Conservation (phyloP, 768 basidiomycete genomes). For the Termitomyces sp. region DNA sequence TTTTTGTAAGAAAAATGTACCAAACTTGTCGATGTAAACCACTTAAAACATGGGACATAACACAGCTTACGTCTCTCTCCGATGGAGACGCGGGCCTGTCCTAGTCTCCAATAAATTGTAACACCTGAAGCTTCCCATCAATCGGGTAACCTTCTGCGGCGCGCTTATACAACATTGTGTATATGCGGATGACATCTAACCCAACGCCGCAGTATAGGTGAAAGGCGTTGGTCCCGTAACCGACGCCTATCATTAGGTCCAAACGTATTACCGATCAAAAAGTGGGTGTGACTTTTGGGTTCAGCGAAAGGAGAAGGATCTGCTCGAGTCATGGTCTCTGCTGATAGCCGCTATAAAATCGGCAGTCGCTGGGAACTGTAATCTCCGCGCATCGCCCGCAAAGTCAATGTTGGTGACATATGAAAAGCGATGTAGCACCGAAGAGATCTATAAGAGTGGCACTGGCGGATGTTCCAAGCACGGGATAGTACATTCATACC, state of each 20-base stretch:
- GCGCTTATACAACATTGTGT: slow-evolving; percentile 11
- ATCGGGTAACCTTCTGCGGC: slow-evolving; percentile 11
- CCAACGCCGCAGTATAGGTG: slow-evolving; percentile 2
- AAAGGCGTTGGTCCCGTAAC: slow-evolving; percentile 1
- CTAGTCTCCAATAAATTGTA: neutral
- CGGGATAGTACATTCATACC: neutral
- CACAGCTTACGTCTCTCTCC: slow-evolving; percentile 15
- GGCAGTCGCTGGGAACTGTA: slow-evolving; percentile 8
- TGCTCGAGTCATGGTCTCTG: slow-evolving; percentile 6
- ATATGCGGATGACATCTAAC: slow-evolving; percentile 10
- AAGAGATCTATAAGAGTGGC: neutral
- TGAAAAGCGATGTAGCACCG: slow-evolving; percentile 4
- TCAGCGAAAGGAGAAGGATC: slow-evolving; percentile 8
- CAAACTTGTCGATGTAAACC: neutral
- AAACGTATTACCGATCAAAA: slow-evolving; percentile 8
- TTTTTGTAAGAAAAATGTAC: neutral
- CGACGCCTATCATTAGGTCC: slow-evolving; percentile 1
- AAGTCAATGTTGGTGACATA: slow-evolving; percentile 5
- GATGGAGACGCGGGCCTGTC: slow-evolving; percentile 1
- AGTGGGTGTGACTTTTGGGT: slow-evolving; percentile 4
- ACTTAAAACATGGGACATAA: slow-evolving; percentile 3
- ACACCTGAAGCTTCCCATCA: slow-evolving; percentile 9
- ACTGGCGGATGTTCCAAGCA: neutral
- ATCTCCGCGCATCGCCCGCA: slow-evolving; percentile 13
- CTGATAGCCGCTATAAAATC: slow-evolving; percentile 16